Evolutionary conservation across 2,329 filamentous ascomycete species (phyloP).

Genomic region (Aspergillus proliferans): DNA sequence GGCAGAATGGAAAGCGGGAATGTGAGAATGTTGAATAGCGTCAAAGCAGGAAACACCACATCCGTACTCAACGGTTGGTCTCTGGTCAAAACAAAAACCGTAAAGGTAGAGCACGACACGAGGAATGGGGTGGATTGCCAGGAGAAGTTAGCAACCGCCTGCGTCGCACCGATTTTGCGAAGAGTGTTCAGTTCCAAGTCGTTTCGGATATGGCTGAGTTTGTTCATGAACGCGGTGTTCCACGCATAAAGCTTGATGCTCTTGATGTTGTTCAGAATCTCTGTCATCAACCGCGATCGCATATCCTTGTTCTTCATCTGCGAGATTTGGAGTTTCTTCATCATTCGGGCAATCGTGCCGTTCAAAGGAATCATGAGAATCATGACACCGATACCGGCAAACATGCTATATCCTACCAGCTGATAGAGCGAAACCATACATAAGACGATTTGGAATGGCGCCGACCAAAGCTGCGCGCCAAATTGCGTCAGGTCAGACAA

Average conservation of each 20-base stretch:
- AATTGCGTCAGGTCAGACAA: conserved; percentile 93
- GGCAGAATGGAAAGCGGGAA: conserved; percentile 91
- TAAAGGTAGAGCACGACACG: conserved; percentile 93
- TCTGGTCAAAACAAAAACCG: conserved; percentile 82
- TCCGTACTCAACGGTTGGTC: conserved; percentile 80
- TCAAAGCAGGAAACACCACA: conserved; percentile 88
- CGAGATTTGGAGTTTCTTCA: conserved; percentile 89
- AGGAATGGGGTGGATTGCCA: conserved; percentile 97
- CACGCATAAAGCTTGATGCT: conserved; percentile 98
- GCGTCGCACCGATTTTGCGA: conserved; percentile 89
- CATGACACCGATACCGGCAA: conserved; percentile 93
- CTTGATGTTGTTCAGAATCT: conserved; percentile 99
- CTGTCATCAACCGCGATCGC: conserved; percentile 85
- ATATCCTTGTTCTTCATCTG: conserved; percentile 99
- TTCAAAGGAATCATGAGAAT: conserved; percentile 96
- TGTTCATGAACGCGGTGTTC: conserved; percentile 96
- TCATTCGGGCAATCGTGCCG: conserved; percentile 80
- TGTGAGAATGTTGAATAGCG: conserved; percentile 90
- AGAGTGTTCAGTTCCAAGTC: conserved; percentile 92
- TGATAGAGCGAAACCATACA: conserved; percentile 96
- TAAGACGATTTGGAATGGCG: conserved; percentile 89
- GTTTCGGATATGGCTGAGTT: conserved; percentile 91
- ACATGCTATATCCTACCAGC: conserved; percentile 89
- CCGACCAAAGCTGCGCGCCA: conserved; percentile 91
- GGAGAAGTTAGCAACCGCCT: conserved; percentile 92